Conservation (phyloP, 2,329 filamentous ascomycete genomes). For the Ophiostoma australiae region DNA sequence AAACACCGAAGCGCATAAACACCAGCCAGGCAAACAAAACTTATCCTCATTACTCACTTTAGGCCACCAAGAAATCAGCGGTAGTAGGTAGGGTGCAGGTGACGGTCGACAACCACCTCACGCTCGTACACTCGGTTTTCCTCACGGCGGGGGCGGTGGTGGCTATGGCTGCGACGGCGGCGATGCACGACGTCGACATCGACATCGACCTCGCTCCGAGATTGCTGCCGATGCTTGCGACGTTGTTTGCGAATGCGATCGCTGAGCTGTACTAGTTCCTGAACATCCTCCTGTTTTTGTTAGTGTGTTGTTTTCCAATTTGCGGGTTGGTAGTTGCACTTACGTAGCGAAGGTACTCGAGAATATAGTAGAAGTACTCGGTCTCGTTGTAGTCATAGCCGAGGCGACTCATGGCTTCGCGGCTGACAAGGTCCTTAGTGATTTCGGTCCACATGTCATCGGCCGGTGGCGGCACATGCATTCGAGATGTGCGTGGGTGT, state of each 20-base stretch:
- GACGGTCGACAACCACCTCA: slow-evolving; percentile 59
- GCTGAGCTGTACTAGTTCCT: slow-evolving; percentile 74
- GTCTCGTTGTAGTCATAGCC: slow-evolving; percentile 92
- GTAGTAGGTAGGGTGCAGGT: slow-evolving; percentile 31
- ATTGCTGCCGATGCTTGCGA: slow-evolving; percentile 49
- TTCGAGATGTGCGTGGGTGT: slow-evolving; percentile 17
- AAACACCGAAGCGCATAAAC: background rate
- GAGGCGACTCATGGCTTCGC: slow-evolving; percentile 77
- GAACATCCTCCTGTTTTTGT: slow-evolving; percentile 72
- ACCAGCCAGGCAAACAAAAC: background rate
- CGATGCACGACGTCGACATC: slow-evolving; percentile 45
- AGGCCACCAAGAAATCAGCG: slow-evolving; percentile 24
- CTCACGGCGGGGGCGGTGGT: slow-evolving; percentile 39
- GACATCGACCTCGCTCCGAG: slow-evolving; percentile 36
- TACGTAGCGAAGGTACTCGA: slow-evolving; percentile 84
- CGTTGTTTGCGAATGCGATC: slow-evolving; percentile 69
- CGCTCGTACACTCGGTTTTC: slow-evolving; percentile 63
- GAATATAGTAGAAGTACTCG: slow-evolving; percentile 83
- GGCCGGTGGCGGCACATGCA: slow-evolving; percentile 39
- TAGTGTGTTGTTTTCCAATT: slow-evolving; percentile 29
- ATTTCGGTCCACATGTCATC: slow-evolving; percentile 92
- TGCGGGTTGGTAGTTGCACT: slow-evolving; percentile 36
- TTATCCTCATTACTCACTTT: background rate
- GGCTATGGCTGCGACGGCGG: slow-evolving; percentile 34
- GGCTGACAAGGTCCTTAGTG: slow-evolving; percentile 82